These are phyloP conservation scores for Ogataea paraovalis DNA, from an alignment of 805 yeast genomes.

Conservation along the genomic window DNA sequence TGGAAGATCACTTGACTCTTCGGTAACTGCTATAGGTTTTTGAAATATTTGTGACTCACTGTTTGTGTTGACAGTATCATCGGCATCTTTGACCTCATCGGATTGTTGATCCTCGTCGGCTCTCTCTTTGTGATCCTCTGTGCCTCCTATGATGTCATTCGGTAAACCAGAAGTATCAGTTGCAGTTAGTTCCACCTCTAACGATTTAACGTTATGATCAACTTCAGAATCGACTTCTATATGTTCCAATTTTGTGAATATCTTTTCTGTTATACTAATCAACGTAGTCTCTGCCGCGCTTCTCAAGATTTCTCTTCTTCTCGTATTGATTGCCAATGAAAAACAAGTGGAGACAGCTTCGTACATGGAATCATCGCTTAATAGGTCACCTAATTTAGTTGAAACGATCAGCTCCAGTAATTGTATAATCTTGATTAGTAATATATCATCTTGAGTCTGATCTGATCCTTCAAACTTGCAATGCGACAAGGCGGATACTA, in stretches of 20 bases:
- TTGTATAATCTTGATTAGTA: conserved; percentile 75
- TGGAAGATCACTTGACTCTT: background rate
- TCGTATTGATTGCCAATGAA: conserved; percentile 86
- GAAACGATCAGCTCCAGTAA: conserved; percentile 64
- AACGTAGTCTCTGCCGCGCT: conserved; percentile 85
- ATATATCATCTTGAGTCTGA: conserved; percentile 88
- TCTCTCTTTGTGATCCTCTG: conserved; percentile 15
- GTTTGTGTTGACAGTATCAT: background rate
- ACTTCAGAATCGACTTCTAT: conserved; percentile 37
- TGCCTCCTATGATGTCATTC: conserved; percentile 58
- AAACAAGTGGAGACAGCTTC: conserved; percentile 90
- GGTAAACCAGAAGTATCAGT: conserved; percentile 37
- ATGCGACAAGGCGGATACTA: conserved; percentile 76
- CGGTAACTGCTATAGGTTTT: background rate
- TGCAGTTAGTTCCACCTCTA: conserved; percentile 22
- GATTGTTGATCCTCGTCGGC: background rate
- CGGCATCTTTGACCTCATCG: background rate
- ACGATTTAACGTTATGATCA: conserved; percentile 29
- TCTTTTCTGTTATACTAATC: conserved; percentile 60
- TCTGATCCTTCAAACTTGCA: conserved; percentile 96
- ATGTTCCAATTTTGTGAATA: conserved; percentile 57
- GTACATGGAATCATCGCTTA: conserved; percentile 78
- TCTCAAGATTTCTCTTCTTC: conserved; percentile 84
- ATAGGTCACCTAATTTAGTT: conserved; percentile 58
- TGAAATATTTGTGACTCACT: background rate